These are phyloP conservation scores for Mycothermus thermophilus DNA, from an alignment of 495 filamentous ascomycete species.

Conservation along the genomic window DNA sequence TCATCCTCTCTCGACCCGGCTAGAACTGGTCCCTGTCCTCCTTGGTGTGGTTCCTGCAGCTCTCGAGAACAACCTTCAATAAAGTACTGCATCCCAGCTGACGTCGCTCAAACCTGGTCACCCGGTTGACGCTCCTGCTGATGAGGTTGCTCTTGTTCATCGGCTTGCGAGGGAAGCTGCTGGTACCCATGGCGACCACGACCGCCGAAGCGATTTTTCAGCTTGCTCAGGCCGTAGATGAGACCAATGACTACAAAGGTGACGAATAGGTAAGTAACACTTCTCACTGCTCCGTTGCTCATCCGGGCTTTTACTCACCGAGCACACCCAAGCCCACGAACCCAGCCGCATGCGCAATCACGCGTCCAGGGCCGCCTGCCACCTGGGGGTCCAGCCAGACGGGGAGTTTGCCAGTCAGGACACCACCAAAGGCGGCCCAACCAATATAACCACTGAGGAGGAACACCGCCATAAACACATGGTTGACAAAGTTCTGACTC, in stretches of 20 bases:
- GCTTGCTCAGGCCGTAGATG: constrained; percentile 28
- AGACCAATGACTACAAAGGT: constrained; percentile 25
- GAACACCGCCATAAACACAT: constrained; percentile 24
- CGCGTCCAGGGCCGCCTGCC: constrained; percentile 20
- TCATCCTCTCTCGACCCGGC: too few species aligned
- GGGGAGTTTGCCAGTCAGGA: constrained; percentile 30
- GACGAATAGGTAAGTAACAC: constrained; percentile 8
- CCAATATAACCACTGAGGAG: constrained; percentile 29
- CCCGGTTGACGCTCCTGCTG: too few species aligned
- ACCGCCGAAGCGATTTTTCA: too few species aligned
- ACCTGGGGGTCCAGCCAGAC: constrained; percentile 34
- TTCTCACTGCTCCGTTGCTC: background rate
- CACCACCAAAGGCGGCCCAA: constrained; percentile 35
- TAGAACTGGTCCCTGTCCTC: too few species aligned
- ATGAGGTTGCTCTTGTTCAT: too few species aligned
- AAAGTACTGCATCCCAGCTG: too few species aligned
- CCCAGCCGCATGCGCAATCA: constrained; percentile 19
- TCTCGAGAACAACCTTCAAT: too few species aligned
- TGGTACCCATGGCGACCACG: too few species aligned
- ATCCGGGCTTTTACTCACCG: too few species aligned
- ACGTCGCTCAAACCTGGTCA: too few species aligned
- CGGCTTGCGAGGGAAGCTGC: too few species aligned
- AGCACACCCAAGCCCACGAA: constrained; percentile 23
- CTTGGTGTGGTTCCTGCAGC: too few species aligned
- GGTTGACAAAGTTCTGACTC: constrained; percentile 22